A percentile compares a stretch with the other conserved stretches of the same genome.
These are phyloP conservation scores for Dunaliella sp. DNA, from an alignment of 139 green algal species.

Conservation along the genomic window DNA sequence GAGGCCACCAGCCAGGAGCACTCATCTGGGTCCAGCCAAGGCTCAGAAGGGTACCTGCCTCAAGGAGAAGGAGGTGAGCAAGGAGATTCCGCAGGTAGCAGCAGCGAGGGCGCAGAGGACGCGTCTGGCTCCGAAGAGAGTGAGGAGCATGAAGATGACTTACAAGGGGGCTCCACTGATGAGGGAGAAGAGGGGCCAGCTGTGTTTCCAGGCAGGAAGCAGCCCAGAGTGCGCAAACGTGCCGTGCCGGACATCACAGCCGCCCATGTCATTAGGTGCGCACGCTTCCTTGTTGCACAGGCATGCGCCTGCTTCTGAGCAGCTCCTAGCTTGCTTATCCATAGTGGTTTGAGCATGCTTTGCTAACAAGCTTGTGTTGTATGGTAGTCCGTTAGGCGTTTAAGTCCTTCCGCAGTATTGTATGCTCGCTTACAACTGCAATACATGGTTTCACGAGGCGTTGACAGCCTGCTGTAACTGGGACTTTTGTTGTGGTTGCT, in stretches of 20 bases:
- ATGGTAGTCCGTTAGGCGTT: too few species aligned
- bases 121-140: neutral
- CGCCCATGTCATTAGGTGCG: conserved; percentile 28
- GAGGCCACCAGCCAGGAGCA: neutral
- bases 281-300: neutral
- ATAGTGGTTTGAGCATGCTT: too few species aligned
- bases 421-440: too few species aligned
- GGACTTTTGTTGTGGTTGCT: too few species aligned
- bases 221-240: neutral
- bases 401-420: too few species aligned
- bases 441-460: too few species aligned
- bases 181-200: neutral
- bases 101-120: neutral
- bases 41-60: neutral
- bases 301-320: too few species aligned
- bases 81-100: neutral
- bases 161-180: neutral
- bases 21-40: neutral
- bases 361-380: too few species aligned
- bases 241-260: conserved; percentile 19
- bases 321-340: too few species aligned
- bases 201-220: neutral
- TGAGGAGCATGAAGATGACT: neutral
- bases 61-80: neutral
- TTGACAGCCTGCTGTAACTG: too few species aligned